Conservation (phyloP, 306 rosid genomes). For the Ormosia emarginata region DNA sequence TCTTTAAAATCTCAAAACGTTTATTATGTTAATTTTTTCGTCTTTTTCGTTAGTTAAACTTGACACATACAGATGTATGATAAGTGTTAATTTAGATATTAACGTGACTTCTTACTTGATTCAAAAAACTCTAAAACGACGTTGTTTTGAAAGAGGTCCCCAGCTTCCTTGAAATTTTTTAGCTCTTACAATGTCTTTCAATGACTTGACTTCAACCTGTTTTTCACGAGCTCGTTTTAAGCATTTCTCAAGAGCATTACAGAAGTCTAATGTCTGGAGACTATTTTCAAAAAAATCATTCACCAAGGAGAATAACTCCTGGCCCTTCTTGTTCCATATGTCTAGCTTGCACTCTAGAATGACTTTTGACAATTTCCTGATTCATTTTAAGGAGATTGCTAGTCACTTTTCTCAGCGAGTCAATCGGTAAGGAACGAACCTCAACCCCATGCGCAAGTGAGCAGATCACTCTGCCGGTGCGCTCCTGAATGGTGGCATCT, state of each 20-base stretch:
- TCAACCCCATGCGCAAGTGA: conserved; percentile 60
- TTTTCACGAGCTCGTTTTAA: conserved; percentile 50
- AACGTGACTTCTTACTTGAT: too few relatives aligned
- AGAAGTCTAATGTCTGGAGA: conserved; percentile 59
- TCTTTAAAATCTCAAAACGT: too few relatives aligned
- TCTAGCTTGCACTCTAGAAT: conserved; percentile 67
- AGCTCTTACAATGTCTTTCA: conserved; percentile 62
- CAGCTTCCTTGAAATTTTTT: conserved; percentile 60
- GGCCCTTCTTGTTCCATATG: conserved; percentile 59
- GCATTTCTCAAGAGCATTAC: conserved; percentile 66
- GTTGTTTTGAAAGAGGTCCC: conserved; percentile 73
- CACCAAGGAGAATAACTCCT: conserved; percentile 51
- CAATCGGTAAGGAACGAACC: conserved; percentile 60
- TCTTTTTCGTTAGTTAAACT: too few relatives aligned
- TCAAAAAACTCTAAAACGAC: too few relatives aligned
- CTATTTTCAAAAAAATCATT: conserved; percentile 70
- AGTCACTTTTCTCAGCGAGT: conserved; percentile 62
- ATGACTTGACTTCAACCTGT: conserved; percentile 56
- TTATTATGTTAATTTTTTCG: too few relatives aligned
- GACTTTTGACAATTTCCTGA: conserved; percentile 61
- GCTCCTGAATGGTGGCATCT: conserved; percentile 61
- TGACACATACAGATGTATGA: too few relatives aligned
- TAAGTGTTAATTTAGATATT: too few relatives aligned
- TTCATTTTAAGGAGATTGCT: conserved; percentile 71
- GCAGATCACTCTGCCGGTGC: conserved; percentile 60